A percentile compares a stretch with the other conserved stretches of the same genome.
Conservation (phyloP, 768 basidiomycete species). For the Suillus placidus region DNA sequence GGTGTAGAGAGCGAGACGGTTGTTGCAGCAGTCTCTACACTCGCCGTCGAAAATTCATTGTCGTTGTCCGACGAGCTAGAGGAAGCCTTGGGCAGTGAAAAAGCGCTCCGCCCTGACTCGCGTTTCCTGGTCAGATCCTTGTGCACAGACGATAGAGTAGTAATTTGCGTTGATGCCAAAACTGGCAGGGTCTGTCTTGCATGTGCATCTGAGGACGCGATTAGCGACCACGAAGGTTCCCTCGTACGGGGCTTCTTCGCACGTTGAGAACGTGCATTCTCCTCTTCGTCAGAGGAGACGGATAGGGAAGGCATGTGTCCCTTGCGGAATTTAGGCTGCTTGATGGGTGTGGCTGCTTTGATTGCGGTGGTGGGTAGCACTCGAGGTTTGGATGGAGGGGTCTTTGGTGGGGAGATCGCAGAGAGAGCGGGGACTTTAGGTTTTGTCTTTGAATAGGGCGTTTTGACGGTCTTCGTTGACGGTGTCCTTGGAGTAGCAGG, state of each 20-base stretch:
- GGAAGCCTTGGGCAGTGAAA: conserved; percentile 27
- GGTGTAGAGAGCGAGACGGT: conserved; percentile 24
- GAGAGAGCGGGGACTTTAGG: neutral
- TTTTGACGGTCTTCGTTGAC: conserved; percentile 7
- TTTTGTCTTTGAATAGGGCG: neutral
- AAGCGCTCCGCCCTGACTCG: conserved; percentile 22
- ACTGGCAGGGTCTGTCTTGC: conserved; percentile 16
- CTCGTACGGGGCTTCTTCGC: conserved; percentile 59
- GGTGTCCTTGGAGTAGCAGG: neutral
- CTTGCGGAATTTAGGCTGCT: conserved; percentile 31
- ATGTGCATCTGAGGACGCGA: conserved; percentile 18
- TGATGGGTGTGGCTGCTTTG: conserved; percentile 12
- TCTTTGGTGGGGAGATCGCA: conserved; percentile 17
- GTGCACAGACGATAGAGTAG: conserved; percentile 10
- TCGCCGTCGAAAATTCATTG: conserved; percentile 29
- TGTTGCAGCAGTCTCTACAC: conserved; percentile 35
- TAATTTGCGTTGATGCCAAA: conserved; percentile 22
- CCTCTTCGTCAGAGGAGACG: conserved; percentile 61
- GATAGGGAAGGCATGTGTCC: conserved; percentile 44
- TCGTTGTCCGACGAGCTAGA: conserved; percentile 29
- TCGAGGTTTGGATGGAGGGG: conserved; percentile 26
- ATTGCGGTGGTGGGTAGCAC: conserved; percentile 13
- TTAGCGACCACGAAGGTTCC: conserved; percentile 36
- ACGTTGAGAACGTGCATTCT: conserved; percentile 58
- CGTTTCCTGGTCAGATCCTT: conserved; percentile 13